Base-by-base conservation (phyloP, 192 early-diverging fungal species). In the Phycomyces blakesleeanus region DNA sequence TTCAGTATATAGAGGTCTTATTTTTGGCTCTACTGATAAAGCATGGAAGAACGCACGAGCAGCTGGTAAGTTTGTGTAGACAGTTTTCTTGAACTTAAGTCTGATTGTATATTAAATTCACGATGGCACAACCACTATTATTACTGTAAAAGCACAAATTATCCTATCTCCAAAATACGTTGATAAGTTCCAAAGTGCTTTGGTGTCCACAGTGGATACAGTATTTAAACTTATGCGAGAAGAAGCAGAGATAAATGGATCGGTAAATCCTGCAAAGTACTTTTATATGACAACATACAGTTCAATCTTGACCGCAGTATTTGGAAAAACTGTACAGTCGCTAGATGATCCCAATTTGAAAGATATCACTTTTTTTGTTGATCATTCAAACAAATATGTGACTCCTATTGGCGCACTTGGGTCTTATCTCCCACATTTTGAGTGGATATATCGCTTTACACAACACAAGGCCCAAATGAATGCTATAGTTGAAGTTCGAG, bases 51-150 rank as follows among this genome's bases (percentile, higher is more conserved):
- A 49, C 15, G 16, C 59, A 50, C 44, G 59, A 49, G 59, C 42
- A 27, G 59, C 44, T 27, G 44, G 59, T 61, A 56, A 55, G 21
- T 55, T n/a, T n/a, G n/a, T n/a, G n/a, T n/a, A n/a, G n/a, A n/a
- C n/a, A n/a, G n/a, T n/a, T n/a, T n/a, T n/a, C n/a, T n/a, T n/a
- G n/a, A n/a, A 34, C 29, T 55, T 18, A 56, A n/a, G n/a, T n/a
- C n/a, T n/a, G n/a, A n/a, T n/a, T n/a, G n/a, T n/a, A n/a, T n/a
- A n/a, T n/a, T n/a, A n/a, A n/a, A n/a, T n/a, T n/a, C n/a, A n/a
- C n/a, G n/a, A n/a, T n/a, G n/a, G n/a, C n/a, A n/a, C n/a, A n/a
- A n/a, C n/a, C n/a, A n/a, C n/a, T n/a, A n/a, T n/a, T n/a, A n/a
- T n/a, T n/a, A n/a, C 27, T 56, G n/a, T 18, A 11, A 16, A 22